Base-by-base conservation (phyloP, 805 yeast genomes). In the Starmerella etchellsii region DNA sequence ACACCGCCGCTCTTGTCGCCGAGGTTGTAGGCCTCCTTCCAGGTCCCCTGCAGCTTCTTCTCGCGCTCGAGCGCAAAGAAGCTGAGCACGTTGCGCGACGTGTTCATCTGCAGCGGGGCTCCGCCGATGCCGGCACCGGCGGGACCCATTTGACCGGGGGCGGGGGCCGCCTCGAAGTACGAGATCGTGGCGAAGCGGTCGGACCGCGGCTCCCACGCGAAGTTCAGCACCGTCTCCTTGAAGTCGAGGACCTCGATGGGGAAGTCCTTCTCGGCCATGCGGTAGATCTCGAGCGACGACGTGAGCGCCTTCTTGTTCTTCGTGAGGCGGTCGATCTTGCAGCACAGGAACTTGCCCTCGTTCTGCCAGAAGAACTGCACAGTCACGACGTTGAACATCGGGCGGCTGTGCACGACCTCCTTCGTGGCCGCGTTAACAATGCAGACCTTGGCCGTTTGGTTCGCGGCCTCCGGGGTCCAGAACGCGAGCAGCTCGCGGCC, bases 171-270 rank as follows among this genome's bases (percentile, higher is more conserved):
- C 41, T 47, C 76, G 39, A 63, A 62, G 56, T 78, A 70, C 19
- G 91, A 75, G 54, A 88, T 76, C 37, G 80, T 73, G 45, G 81
- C 78, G 54, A 91, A 87, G 60, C 95, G 73, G 59, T 83, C 88
- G 28, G 88, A 78, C 50, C 69, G 74, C 55, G 98, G 95, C 67
- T 93, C 98, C 97, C 97, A 91, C 41, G 83, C 87, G 64, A 91
- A 81, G 61, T 78, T 79, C 40, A 81, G 64, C 32, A 85, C 88
- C 43, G 82, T 78, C 47, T 91, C 95, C 64, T 83, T 83, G 58
- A 87, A 71, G 65, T 91, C 99, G 52, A 91, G 69, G 53, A 84
- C 88, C 59, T 87, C 96, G 46, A 87, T 94, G 25, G 98, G 97
- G 52, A 88, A 74, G 55, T 81, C 94, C 64, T 76, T 82, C 64